Conservation (phyloP, 768 basidiomycete species). For the Naganishia antarctica region DNA sequence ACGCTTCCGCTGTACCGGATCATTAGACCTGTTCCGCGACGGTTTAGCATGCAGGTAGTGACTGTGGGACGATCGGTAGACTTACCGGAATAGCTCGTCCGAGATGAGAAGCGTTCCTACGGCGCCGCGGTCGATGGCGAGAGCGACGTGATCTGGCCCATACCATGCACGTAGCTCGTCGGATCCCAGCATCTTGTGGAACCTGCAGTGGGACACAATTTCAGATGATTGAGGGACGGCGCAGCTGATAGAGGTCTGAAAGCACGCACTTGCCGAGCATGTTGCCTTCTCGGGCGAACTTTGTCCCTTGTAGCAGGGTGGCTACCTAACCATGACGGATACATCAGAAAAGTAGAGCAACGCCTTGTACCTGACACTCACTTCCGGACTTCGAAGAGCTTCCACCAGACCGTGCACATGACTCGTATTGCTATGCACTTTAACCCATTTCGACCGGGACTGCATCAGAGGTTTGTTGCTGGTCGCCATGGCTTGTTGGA, state of each 20-base stretch:
- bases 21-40: conserved; percentile 61
- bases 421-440: conserved; percentile 83
- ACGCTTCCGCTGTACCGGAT: conserved; percentile 68
- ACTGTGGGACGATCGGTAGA: not conserved
- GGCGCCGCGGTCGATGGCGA: conserved; percentile 88
- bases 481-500: conserved; percentile 68
- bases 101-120: conserved; percentile 91
- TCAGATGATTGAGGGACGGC: too few relatives aligned
- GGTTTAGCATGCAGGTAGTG: not conserved
- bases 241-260: not conserved
- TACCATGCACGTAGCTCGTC: conserved; percentile 99
- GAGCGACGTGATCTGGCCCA: conserved; percentile 84
- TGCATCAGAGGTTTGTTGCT: conserved; percentile 77
- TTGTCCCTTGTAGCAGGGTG: conserved; percentile 56
- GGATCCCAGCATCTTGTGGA: conserved; percentile 92
- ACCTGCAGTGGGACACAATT: conserved; percentile 55
- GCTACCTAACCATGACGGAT: conserved; percentile 4
- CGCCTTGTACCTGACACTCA: conserved; percentile 41
- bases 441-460: conserved; percentile 76
- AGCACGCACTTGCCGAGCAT: conserved; percentile 71
- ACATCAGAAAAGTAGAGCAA: not conserved
- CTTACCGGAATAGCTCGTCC: conserved; percentile 84
- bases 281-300: conserved; percentile 89
- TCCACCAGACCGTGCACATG: conserved; percentile 96
- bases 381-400: conserved; percentile 90